phyloP scores from a whole-genome alignment of 495 filamentous ascomycete species.

The Xylaria flabelliformis region DNA sequence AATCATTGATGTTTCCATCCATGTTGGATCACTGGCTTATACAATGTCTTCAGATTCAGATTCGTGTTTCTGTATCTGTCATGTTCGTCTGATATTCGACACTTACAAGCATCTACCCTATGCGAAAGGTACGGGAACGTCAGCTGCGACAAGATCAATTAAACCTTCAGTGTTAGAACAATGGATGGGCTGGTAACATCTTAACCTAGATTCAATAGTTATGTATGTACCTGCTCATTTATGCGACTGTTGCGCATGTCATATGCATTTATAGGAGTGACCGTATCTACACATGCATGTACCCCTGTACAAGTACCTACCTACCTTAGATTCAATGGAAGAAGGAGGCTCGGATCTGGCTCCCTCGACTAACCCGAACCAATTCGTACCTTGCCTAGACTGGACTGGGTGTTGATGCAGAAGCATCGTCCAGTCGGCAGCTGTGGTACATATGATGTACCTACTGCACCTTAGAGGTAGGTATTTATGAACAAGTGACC shows the following conservation, averaged over 20 bases:
- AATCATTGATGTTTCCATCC: no score
- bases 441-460: not conserved
- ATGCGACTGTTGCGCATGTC: no score
- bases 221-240: no score
- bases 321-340: no score
- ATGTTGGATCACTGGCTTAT: no score
- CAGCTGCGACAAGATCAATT: not conserved
- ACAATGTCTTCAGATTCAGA: no score
- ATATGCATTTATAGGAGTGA: no score
- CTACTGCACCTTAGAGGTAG: constrained; percentile 3
- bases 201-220: no score
- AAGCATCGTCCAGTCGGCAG: not conserved
- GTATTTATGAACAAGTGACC: constrained; percentile 26
- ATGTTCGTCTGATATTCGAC: not conserved
- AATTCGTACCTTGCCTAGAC: not conserved
- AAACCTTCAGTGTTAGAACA: not conserved
- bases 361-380: not conserved
- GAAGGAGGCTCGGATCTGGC: no score
- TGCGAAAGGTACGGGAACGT: not conserved
- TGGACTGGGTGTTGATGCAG: not conserved
- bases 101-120: not conserved
- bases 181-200: not conserved
- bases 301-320: no score
- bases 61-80: not conserved
- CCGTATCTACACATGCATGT: no score